Base-by-base conservation (phyloP, 2,329 filamentous ascomycete species). In the Venturia carpophila region DNA sequence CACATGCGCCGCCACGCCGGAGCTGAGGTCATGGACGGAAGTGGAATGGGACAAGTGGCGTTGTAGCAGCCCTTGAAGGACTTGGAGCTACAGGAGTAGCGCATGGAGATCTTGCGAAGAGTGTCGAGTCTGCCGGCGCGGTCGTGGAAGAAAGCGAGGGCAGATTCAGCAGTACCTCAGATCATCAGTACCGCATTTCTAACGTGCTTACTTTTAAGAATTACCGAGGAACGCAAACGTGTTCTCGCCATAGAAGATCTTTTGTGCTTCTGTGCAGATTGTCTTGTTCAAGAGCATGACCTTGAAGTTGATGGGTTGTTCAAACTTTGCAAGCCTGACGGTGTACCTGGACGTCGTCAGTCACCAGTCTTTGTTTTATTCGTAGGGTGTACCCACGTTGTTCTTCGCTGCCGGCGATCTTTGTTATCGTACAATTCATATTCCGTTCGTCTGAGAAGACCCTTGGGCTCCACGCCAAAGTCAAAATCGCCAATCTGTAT, bases 61-160 rank as follows among this genome's bases (percentile, higher is more conserved):
- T 49, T 52, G 19, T 45, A 61, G 60, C 67, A 68, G 5, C 67
- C 67, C 27, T 65, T 43, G 60, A 68, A 68, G 19, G 52, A 37
- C 13, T 45, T 45, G 27, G 55, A 58, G 17, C 34, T 64, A 13
- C 58, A 55, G 11, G 55, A 62, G 39, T 60, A 68, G 30, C 49
- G 43, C 24, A 68, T 30, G 15, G 47, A 63, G 9, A 68, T 64
- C n/a, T 65, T 67, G 21, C 58, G 58, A 19, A 68, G 47, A 15
- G 55, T 39, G n/a, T 61, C 34, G 13, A 68, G 45, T 47, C 56
- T 42, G 11, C 58, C 45, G 41, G 63, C 60, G 34, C 64, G 65
- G 55, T 68, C 67, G 30, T 68, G 67, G 21, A 68, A 47, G 61
- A 68, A 68, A 2, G 66, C 63, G 3, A 68, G 64, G 5, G 67